Base-by-base conservation (phyloP, 306 rosid species). In the Begonia peltatifolia region DNA sequence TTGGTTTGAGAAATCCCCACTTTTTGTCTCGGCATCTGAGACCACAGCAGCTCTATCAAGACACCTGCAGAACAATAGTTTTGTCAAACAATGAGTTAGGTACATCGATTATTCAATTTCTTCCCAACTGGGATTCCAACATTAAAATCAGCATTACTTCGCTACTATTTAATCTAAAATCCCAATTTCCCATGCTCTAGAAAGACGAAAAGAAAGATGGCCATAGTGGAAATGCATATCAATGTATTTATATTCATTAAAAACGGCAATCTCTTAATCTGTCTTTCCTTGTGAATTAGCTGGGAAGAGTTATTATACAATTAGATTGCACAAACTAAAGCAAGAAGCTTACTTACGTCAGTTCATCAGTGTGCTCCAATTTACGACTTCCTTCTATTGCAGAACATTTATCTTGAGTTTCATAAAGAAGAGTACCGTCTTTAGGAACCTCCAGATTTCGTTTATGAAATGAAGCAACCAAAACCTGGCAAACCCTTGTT, bases 301-400 rank as follows among this genome's bases (percentile, higher is more conserved):
- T 30, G 38, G 38, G 9, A 30, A 30, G 38, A 1, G 38, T 30
- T 30, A 30, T 30, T 6, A 30, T 30, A 54, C 47, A 30, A 49
- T 14, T 13, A 48, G 35, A 59, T 59, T 48, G 50, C 17, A 48
- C 18, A 30, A 30, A 30, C 14, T 42, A 9, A 58, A 41, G 22
- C 14, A 11, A 9, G 42, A 61, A 65, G 64, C 53, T 57, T 10
- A 67, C 10, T 78, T 74, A 90, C 99, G 54, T 77, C 51, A 92
- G 70, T 67, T 86, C 99, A 46, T 92, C 71, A 50, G 75, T 92
- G 50, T 92, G 96, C 63, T 71, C 87, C 57, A 92, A 59, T 63
- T 92, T 92, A 64, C 94, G 90, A 65, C 96, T 92, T 75, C 99
- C 99, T 86, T 79, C 77, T 58, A 83, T 86, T 23, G 94, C 96